Percentiles rank a stretch among this genome's conserved stretches.
Conservation (phyloP, 345 rosid genomes). For the Nephelium lappaceum region DNA sequence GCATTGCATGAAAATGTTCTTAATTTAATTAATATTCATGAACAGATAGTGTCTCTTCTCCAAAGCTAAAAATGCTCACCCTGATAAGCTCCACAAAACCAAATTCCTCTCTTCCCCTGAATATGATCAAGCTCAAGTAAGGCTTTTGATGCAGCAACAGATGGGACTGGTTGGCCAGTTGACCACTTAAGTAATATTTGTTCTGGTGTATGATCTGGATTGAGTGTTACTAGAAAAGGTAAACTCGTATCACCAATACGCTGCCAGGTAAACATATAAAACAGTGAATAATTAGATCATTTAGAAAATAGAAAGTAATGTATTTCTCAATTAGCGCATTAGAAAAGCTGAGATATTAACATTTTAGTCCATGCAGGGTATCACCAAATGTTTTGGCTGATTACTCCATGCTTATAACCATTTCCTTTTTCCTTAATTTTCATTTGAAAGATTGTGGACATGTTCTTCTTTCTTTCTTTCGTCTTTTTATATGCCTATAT, state of each 20-base stretch:
- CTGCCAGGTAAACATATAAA: conserved; percentile 58
- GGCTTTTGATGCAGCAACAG: conserved; percentile 82
- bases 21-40: no score
- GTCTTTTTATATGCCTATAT: no score
- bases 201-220: conserved; percentile 64
- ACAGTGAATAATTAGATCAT: neutral
- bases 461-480: no score
- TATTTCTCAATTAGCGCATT: no score
- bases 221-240: conserved; percentile 85
- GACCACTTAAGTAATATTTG: conserved; percentile 69
- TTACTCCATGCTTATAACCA: no score
- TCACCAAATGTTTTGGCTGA: no score
- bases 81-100: conserved; percentile 92
- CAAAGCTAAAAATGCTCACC: conserved; percentile 34
- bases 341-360: no score
- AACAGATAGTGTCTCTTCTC: neutral
- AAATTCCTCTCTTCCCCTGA: conserved; percentile 78
- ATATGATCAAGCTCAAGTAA: conserved; percentile 62
- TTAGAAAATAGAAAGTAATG: conserved; percentile 5
- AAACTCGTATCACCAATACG: conserved; percentile 62
- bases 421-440: no score
- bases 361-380: no score
- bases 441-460: no score
- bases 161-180: conserved; percentile 88
- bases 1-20: neutral